Evolutionary conservation across 768 basidiomycete genomes (phyloP).

Genomic region (Leucosporidium scottii): DNA sequence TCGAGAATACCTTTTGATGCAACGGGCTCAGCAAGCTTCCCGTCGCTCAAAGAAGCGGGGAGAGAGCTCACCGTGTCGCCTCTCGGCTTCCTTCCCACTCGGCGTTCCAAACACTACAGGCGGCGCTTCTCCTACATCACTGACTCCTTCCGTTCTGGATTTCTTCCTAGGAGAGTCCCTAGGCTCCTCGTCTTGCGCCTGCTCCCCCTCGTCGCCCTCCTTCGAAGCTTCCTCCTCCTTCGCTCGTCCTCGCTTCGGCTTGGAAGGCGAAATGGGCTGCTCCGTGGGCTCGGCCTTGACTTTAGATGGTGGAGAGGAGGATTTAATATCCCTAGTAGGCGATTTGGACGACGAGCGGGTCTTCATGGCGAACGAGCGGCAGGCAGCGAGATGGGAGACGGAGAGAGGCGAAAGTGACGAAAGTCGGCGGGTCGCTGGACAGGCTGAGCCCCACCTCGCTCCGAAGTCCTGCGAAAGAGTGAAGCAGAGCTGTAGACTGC

Average conservation of each 20-base stretch:
- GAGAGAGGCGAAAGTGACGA: no score
- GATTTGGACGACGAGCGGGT: neutral
- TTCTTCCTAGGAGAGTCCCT: slow-evolving; percentile 1
- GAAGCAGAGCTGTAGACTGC: no score
- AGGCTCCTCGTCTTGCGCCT: slow-evolving; percentile 1
- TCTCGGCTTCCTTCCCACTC: no score
- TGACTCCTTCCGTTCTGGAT: neutral
- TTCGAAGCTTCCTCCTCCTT: slow-evolving; percentile 4
- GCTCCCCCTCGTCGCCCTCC: neutral
- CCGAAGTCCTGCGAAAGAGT: no score
- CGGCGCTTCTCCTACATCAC: no score
- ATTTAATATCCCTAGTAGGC: neutral
- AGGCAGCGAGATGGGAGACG: no score
- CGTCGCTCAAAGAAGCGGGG: neutral
- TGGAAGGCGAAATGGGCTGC: slow-evolving; percentile 1
- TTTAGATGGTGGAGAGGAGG: neutral
- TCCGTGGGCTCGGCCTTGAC: neutral
- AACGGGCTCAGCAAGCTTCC: slow-evolving; percentile 1
- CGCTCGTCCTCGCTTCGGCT: slow-evolving; percentile 7
- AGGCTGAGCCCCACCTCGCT: no score
- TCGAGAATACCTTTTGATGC: slow-evolving; percentile 25
- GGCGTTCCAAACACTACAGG: no score
- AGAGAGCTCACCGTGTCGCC: neutral
- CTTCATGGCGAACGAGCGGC: no score
- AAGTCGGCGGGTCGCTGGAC: no score